Base-by-base conservation (phyloP, 2,329 filamentous ascomycete genomes). In the Fusarium xylarioides region DNA sequence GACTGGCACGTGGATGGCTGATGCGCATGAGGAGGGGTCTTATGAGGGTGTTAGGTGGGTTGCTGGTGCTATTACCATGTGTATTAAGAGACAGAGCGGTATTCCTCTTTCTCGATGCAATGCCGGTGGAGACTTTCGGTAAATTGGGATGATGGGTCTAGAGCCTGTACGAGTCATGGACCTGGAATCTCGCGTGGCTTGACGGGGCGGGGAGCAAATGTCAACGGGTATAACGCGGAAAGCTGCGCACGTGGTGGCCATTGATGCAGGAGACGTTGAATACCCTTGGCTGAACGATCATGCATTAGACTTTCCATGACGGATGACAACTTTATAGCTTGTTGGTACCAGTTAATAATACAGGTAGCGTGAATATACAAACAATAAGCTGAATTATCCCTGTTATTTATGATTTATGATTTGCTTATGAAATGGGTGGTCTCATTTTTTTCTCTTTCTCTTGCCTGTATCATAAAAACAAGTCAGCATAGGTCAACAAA, bases 11-110 rank as follows among this genome's bases (percentile, higher is more conserved):
- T 73, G 40, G 32, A 50, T 47, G 23, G 70, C 70, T 35, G 69
- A 73, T 21, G 21, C 59, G 0, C 58, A 52, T 6, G 53, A 58
- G 8, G 59, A 73, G 38, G 63, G 63, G 15, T 49, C 55, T 11
- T 73, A 69, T 32, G 56, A 63, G 12, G 70, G 69, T 2, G 46
- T 73, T 5, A 55, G 14, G 4, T 73, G 70, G 69, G 65, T 73
- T 18, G 15, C 28, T 34, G 70, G 65, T 37, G 69, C 59, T 12
- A 70, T 73, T 4, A 58, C 59, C 1, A 43, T 73, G 23, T 73
- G 70, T 2, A 50, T 55, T 16, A 73, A 73, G 70, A 58, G 18
- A 8, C 50, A 65, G 38, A 46, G 46, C 4, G 10, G 59, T 0
- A 57, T 66, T 11, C 65, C 69, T 35, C 55, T 73, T 5, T 46